Conservation (phyloP, 371 early-diverging fungal species). For the Coemansia sp. region DNA sequence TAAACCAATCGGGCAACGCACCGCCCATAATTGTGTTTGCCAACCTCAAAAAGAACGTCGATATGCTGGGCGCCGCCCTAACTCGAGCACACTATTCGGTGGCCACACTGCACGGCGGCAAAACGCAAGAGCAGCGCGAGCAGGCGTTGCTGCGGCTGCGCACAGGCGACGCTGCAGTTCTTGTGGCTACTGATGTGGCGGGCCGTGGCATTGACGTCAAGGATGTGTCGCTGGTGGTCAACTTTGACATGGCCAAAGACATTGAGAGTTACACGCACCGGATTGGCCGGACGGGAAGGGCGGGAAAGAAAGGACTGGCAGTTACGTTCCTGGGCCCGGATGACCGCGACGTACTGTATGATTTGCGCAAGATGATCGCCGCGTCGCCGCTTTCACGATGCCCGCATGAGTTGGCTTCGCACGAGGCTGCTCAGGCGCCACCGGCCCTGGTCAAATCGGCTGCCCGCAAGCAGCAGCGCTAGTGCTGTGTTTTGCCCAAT, state of each 20-base stretch:
- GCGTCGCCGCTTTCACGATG: constrained; percentile 78
- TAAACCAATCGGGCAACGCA: constrained; percentile 57
- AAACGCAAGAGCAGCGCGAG: constrained; percentile 93
- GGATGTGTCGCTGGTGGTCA: constrained; percentile 95
- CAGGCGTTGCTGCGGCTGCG: constrained; percentile 71
- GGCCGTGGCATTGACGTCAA: constrained; percentile 98
- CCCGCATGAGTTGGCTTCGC: constrained; percentile 84
- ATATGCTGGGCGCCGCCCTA: constrained; percentile 29
- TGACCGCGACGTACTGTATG: constrained; percentile 90
- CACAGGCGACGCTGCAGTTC: constrained; percentile 69
- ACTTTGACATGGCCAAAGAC: constrained; percentile 96
- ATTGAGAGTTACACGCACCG: constrained; percentile 97
- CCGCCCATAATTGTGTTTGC: constrained; percentile 97
- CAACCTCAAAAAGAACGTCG: constrained; percentile 80
- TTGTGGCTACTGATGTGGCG: constrained; percentile 98
- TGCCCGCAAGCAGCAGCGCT: constrained; percentile 4
- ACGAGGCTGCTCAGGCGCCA: constrained; percentile 78
- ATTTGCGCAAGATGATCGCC: constrained; percentile 82
- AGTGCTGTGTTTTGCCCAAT: too few species aligned
- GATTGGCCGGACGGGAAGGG: constrained; percentile 97
- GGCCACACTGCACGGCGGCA: constrained; percentile 90
- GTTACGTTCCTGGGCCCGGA: constrained; percentile 82
- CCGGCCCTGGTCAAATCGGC: constrained; percentile 34
- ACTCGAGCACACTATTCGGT: constrained; percentile 57
- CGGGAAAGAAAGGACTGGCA: constrained; percentile 92